Evolutionary conservation across 139 green algal species (phyloP), one percentile per base, ranked within the genome.

Genomic region (Nannochloris sp.): DNA sequence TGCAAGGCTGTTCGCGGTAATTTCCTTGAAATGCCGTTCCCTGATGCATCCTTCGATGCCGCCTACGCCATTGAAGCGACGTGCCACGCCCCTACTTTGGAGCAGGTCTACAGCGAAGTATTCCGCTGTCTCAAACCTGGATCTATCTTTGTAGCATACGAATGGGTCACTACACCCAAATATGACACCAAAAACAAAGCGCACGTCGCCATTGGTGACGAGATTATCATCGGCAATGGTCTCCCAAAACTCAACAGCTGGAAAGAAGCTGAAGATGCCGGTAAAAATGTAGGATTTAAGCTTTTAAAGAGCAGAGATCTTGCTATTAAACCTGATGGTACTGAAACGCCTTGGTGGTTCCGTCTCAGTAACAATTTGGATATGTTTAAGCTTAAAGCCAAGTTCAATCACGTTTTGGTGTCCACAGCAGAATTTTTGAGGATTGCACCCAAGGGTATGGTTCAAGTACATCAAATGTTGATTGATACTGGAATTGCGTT

Each of bases 221-320:
- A 93, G 51, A 99, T 99, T 82, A 93, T 95, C 77, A 92, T 90
- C 67, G 94, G 92, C 65, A 99, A 99, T 65, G 93, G 91, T 7
- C 83, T 99, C 61, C 94, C 94, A 23, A 87, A 97, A 54, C 91
- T 98, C 84, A 75, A 89, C 37, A 92, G 85, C 0, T 92, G 81
- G 64, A 80, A 79, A 67, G 53, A 97, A 74, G 84, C 83, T 4
- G 87, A 95, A 72, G 70, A 90, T 13, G 94, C 91, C 0, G 92
- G 87, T 29, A 88, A 89, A 76, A 59, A 56, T 9, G 85, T 82
- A 1, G 87, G 90, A 32, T 95, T 96, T 70, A 60, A 81, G 55
- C 64, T 91, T 59, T 47, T 91, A 39, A 48, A 70, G 31, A 82
- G 71, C 46, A 45, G 71, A 34, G 87, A 93, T 53, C 67, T 92